These are phyloP conservation scores for Dendrobium officinale DNA, from an alignment of 106 monocot genomes.

Conservation along the genomic window DNA sequence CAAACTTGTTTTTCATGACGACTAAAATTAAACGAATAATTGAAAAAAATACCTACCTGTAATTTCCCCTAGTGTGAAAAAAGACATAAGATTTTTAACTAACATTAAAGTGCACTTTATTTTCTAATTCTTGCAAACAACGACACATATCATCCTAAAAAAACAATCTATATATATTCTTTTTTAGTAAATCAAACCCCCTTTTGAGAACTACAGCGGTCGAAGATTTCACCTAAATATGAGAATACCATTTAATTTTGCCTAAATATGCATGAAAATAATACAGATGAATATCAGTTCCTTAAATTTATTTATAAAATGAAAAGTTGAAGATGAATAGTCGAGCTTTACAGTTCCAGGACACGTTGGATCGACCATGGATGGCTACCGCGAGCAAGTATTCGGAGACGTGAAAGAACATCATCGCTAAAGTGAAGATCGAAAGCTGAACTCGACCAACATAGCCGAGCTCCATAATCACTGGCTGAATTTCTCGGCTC, in stretches of 20 bases:
- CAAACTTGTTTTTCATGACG: too few relatives aligned
- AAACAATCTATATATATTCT: neutral
- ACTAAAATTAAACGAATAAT: too few relatives aligned
- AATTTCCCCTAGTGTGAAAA: too few relatives aligned
- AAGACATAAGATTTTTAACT: too few relatives aligned
- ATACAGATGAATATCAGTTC: neutral
- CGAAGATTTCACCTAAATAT: neutral
- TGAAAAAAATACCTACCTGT: too few relatives aligned
- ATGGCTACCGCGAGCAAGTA: conserved; percentile 52
- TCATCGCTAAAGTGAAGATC: conserved; percentile 39
- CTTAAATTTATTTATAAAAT: neutral
- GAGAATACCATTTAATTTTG: neutral
- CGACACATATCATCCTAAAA: neutral
- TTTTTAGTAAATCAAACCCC: too few relatives aligned
- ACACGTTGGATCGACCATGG: conserved; percentile 63
- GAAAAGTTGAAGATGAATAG: neutral
- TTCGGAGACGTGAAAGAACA: conserved; percentile 78
- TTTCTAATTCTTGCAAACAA: neutral
- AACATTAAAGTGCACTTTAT: neutral
- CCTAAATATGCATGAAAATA: neutral
- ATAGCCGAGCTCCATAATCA: neutral
- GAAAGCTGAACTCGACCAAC: conserved; percentile 28
- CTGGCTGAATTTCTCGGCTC: neutral
- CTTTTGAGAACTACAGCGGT: too few relatives aligned
- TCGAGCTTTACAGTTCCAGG: conserved; percentile 29